Conservation (phyloP, 2,329 filamentous ascomycete genomes). For the Xylariaceae sp. region DNA sequence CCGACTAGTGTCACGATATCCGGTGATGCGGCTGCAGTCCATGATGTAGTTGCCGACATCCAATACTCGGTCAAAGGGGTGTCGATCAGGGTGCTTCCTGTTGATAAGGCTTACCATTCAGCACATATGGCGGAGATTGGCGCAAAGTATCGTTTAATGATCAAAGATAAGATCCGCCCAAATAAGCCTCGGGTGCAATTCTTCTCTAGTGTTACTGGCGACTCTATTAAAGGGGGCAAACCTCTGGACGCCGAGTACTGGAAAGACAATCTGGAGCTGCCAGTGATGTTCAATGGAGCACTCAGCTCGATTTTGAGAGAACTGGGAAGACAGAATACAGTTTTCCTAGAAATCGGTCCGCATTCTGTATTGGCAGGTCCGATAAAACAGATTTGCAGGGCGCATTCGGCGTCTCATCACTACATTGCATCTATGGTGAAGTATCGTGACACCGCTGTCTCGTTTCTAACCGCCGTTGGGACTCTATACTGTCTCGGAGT, state of each 20-base stretch:
- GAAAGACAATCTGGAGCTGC: constrained; percentile 25
- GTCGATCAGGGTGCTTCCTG: neutral
- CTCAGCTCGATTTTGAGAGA: constrained; percentile 16
- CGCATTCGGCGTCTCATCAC: neutral
- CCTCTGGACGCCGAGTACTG: constrained; percentile 23
- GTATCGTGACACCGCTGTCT: constrained; percentile 5
- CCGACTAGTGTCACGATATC: constrained; percentile 7
- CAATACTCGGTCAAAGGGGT: neutral
- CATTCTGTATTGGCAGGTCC: constrained; percentile 22
- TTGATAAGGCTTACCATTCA: constrained; percentile 8
- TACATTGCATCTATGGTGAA: neutral
- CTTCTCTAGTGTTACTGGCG: constrained; percentile 32
- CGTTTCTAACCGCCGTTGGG: constrained; percentile 19
- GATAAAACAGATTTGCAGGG: constrained; percentile 17
- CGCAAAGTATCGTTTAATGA: neutral
- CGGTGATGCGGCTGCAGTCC: constrained; percentile 1
- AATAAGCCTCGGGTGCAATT: neutral
- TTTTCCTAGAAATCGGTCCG: constrained; percentile 24
- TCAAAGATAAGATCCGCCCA: neutral
- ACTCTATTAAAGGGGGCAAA: constrained; percentile 18
- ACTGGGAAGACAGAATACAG: neutral
- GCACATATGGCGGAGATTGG: constrained; percentile 2
- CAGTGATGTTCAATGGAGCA: constrained; percentile 33
- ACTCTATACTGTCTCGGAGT: constrained; percentile 19
- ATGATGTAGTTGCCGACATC: neutral